A percentile compares a stretch with the other conserved stretches of the same genome.
phyloP scores from a whole-genome alignment of 2,329 filamentous ascomycete species.

The Arthrobotrys sinensis region DNA sequence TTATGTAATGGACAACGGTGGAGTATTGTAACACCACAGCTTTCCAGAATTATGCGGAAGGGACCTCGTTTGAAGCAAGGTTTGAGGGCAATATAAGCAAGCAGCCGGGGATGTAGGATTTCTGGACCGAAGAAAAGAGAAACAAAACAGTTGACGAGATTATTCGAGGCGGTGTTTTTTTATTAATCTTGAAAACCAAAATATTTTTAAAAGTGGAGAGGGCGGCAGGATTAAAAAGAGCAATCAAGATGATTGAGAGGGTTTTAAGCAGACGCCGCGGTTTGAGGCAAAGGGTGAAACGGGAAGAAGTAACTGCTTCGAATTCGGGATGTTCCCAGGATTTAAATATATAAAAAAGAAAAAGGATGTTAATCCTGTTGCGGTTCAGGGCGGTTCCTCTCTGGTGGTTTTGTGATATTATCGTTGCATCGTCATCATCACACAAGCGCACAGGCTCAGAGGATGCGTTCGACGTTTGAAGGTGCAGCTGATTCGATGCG shows the following conservation, averaged over 20 bases:
- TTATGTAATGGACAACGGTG: constrained; percentile 22
- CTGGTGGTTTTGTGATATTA: not conserved
- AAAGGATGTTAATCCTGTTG: not conserved
- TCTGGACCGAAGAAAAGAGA: not conserved
- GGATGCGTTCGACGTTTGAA: constrained; percentile 23
- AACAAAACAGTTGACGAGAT: not conserved
- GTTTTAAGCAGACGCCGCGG: too few species aligned
- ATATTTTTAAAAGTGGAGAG: too few species aligned
- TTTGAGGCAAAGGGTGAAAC: not conserved
- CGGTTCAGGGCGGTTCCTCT: constrained; percentile 1
- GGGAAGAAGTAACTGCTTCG: not conserved
- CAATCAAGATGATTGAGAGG: too few species aligned
- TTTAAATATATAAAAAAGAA: not conserved
- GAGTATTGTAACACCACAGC: constrained; percentile 10
- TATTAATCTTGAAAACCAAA: not conserved
- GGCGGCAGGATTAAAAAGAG: too few species aligned
- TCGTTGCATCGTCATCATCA: constrained; percentile 55
- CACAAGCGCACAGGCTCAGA: constrained; percentile 46
- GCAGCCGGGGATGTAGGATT: not conserved
- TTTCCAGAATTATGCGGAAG: constrained; percentile 30
- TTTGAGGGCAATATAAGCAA: not conserved
- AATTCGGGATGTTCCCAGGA: constrained; percentile 6
- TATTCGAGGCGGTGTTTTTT: not conserved
- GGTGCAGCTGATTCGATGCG: constrained; percentile 31
- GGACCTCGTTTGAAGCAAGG: constrained; percentile 8